Evolutionary conservation across 2,329 filamentous ascomycete genomes (phyloP).

Genomic region (Purpureocillium lavendulum): DNA sequence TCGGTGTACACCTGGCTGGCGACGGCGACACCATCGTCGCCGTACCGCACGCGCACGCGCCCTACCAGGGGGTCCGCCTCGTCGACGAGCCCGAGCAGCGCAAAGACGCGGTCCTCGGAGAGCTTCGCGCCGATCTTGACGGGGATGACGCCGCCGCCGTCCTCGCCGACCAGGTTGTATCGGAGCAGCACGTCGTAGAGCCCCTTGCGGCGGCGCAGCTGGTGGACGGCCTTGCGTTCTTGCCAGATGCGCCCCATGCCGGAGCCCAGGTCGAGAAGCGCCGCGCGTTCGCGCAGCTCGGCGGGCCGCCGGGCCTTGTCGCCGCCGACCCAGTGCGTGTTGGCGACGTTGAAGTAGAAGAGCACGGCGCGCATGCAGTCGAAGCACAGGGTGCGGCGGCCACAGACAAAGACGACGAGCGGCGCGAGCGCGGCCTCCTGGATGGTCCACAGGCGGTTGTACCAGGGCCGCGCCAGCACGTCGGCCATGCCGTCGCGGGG

Average conservation of each 20-base stretch:
- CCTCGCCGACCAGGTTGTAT: conserved; percentile 18
- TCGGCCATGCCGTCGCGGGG: conserved; percentile 17
- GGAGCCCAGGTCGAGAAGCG: conserved; percentile 12
- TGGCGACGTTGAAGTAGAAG: conserved; percentile 22
- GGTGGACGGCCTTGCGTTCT: conserved; percentile 21
- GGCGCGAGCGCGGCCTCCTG: conserved; percentile 22
- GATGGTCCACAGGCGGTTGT: conserved; percentile 24
- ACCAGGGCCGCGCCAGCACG: conserved; percentile 19
- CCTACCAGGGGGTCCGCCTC: conserved; percentile 10
- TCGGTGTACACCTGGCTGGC: conserved; percentile 11
- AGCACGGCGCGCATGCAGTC: conserved; percentile 15
- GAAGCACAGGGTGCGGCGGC: conserved; percentile 13
- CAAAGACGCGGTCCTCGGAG: conserved; percentile 22
- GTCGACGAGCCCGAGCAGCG: conserved; percentile 18
- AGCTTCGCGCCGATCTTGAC: conserved; percentile 17
- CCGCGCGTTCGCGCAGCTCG: conserved; percentile 10
- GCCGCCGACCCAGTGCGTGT: conserved; percentile 16
- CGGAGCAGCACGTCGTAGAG: conserved; percentile 18
- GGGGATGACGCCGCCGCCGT: background rate
- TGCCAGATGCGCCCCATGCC: conserved; percentile 16
- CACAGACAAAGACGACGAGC: conserved; percentile 16
- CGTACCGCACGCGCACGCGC: conserved; percentile 9
- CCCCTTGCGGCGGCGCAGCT: conserved; percentile 4
- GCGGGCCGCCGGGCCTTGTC: conserved; percentile 4
- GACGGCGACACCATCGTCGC: background rate